Conservation (phyloP, 352 stramenopile genomes). For the Globisporangium parvum region DNA sequence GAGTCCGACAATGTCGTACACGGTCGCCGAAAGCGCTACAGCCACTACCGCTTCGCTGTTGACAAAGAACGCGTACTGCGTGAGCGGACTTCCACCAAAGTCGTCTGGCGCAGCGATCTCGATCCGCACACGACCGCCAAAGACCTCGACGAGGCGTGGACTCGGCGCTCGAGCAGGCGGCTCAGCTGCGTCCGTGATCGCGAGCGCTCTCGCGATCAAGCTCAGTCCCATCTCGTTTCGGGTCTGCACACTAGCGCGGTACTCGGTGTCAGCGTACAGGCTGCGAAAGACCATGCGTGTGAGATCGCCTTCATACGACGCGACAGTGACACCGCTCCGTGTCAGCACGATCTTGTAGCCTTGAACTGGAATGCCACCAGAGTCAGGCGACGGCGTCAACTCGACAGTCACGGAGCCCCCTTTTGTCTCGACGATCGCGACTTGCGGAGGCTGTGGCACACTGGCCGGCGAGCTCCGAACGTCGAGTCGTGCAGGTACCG, state of each 20-base stretch:
- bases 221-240: slow-evolving; percentile 27
- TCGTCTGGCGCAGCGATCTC: slow-evolving; percentile 25
- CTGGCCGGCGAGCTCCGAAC: slow-evolving; percentile 18
- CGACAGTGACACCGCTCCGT: slow-evolving; percentile 8
- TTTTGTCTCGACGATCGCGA: slow-evolving; percentile 14
- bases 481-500: slow-evolving; percentile 5
- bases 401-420: slow-evolving; percentile 22
- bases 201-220: background rate
- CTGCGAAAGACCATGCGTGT: slow-evolving; percentile 15
- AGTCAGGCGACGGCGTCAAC: slow-evolving; percentile 21
- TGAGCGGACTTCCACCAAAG: slow-evolving; percentile 29
- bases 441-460: slow-evolving; percentile 11
- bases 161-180: slow-evolving; percentile 16
- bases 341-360: slow-evolving; percentile 18
- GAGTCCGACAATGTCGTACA: slow-evolving; percentile 35
- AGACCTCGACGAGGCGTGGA: slow-evolving; percentile 17
- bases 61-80: slow-evolving; percentile 24
- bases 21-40: slow-evolving; percentile 2
- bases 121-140: slow-evolving; percentile 27
- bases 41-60: slow-evolving; percentile 10
- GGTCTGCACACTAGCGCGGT: slow-evolving; percentile 19
- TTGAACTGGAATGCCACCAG: slow-evolving; percentile 23
- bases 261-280: slow-evolving; percentile 30
- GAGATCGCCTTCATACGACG: slow-evolving; percentile 15
- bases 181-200: slow-evolving; percentile 21